These are phyloP conservation scores for Vigna nakashimae DNA, from an alignment of 306 rosid genomes.

Conservation along the genomic window DNA sequence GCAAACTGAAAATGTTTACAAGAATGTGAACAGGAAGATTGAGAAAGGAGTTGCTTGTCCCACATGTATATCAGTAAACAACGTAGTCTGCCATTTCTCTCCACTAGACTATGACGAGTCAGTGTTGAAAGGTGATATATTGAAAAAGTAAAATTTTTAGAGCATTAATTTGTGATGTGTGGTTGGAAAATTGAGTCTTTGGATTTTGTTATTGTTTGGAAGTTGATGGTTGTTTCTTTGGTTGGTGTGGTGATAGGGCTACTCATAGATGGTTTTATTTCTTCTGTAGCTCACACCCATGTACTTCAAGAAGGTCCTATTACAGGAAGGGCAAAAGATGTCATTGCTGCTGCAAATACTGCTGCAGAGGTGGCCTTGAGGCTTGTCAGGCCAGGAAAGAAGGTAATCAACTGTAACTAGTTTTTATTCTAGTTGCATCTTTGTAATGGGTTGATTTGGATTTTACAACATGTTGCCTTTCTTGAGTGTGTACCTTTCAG, in stretches of 20 bases:
- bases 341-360: constrained; percentile 90
- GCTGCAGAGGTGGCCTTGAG: constrained; percentile 99
- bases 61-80: constrained; percentile 88
- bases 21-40: constrained; percentile 87
- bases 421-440: background rate
- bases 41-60: constrained; percentile 94
- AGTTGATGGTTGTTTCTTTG: background rate
- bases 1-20: constrained; percentile 79
- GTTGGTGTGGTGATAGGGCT: constrained; percentile 75
- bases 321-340: constrained; percentile 90
- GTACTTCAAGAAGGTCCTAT: constrained; percentile 75
- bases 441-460: background rate
- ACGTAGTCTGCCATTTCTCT: constrained; percentile 80
- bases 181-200: background rate
- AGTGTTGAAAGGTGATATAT: constrained; percentile 74
- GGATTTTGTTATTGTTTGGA: background rate
- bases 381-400: constrained; percentile 91
- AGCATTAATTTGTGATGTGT: background rate
- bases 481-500: no score
- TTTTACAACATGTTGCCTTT: background rate
- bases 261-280: constrained; percentile 94
- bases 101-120: constrained; percentile 83
- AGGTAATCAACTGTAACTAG: constrained; percentile 53
- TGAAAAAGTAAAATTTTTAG: constrained; percentile 70
- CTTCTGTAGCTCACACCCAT: constrained; percentile 65